Conservation (phyloP, 2,329 filamentous ascomycete genomes). For the Paecilomyces sp. region DNA sequence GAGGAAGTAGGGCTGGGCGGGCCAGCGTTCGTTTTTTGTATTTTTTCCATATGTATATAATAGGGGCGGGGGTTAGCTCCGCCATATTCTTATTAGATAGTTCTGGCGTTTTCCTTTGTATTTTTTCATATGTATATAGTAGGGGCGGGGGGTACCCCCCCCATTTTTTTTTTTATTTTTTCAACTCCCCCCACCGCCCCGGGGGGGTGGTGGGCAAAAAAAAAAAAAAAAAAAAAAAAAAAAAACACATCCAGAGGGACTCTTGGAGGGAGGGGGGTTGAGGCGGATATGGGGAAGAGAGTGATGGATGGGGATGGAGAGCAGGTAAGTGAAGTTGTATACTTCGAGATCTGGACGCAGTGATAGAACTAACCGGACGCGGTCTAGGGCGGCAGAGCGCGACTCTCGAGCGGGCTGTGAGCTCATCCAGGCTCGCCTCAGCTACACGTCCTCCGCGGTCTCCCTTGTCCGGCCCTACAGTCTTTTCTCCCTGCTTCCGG, state of each 20-base stretch:
- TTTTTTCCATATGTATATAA: neutral
- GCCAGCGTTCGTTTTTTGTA: neutral
- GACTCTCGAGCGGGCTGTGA: neutral
- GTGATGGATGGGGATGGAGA: neutral
- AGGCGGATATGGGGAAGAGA: neutral
- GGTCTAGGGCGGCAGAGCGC: neutral
- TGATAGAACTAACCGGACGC: conserved; percentile 3
- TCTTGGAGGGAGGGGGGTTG: neutral
- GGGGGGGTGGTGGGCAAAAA: too few species aligned
- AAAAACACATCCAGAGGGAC: too few species aligned
- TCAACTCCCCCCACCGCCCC: too few species aligned
- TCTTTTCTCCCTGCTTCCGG: neutral
- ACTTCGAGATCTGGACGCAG: neutral
- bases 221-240: neutral
- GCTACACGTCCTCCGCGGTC: neutral
- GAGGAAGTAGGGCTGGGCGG: too few species aligned
- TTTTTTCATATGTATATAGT: neutral
- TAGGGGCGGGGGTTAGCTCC: too few species aligned
- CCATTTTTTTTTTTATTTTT: too few species aligned
- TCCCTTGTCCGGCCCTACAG: neutral
- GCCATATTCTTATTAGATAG: too few species aligned
- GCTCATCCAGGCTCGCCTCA: neutral
- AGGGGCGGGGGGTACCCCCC: too few species aligned
- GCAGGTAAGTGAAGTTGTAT: neutral
- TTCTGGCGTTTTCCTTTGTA: neutral